Evolutionary conservation across 805 yeast species (phyloP), one percentile per base, ranked within the genome.

Genomic region (Zygosaccharomyces lentus): DNA sequence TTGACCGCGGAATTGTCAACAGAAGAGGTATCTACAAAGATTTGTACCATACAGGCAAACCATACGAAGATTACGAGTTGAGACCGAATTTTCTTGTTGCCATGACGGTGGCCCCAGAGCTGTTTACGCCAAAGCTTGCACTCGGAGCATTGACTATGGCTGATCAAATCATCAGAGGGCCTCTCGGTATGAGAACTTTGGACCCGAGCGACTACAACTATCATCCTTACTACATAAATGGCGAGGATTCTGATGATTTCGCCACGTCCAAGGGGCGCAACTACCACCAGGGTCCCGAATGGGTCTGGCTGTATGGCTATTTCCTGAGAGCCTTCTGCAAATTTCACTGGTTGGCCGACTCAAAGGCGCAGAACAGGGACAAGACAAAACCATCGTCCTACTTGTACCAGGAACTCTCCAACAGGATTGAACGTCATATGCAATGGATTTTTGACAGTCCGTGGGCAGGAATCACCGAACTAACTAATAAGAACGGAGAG

Each of bases 271-370:
- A 89, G 67, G 99, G 99, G 25, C 78, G 98, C 58, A 93, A 93
- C 68, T 91, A 91, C 64, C 99, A 91, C 66, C 98, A 91, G 68
- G 99, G 99, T 1, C 99, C 99, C 2, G 99, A 93, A 63, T 91
- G 99, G 99, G 85, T 87, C 27, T 91, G 97, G 97, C 77, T 81
- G 48, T 74, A 76, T 21, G 99, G 99, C 2, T 89, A 80, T 65
- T 91, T 88, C 61, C 67, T 93, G 54, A 77, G 97, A 52, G 96
- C 98, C 0, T 81, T 73, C 57, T 69, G 78, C 31, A 64, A 69
- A 37, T 79, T 84, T 60, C 80, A 81, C 55, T 64, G 72, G 38
- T 47, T 59, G 2, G 60, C 66, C 4, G 68, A 68, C 27, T 66
- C 69, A 1, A 57, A 60, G 10, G 67, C 74, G 51, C 57, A 66